Percentiles rank a stretch among this genome's conserved stretches.
Conservation (phyloP, 306 rosid genomes). For the Trichosanthes truncata region DNA sequence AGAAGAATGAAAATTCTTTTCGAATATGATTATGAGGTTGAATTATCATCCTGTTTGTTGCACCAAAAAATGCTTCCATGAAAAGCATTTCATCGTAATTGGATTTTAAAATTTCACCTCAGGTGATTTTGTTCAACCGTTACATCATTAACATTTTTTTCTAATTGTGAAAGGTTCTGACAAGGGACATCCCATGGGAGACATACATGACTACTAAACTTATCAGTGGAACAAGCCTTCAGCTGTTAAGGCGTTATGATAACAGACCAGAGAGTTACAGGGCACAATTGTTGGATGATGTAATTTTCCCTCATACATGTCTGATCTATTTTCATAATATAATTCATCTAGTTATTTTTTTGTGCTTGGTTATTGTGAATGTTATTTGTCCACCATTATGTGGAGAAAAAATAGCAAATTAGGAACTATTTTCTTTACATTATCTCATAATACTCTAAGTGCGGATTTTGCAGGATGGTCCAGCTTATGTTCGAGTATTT, state of each 20-base stretch:
- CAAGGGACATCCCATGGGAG: constrained; percentile 97
- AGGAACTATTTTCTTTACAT: not conserved
- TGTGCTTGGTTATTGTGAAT: not conserved
- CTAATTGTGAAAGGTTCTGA: constrained; percentile 42
- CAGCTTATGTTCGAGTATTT: constrained; percentile 75
- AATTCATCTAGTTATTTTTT: not conserved
- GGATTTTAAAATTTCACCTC: not conserved
- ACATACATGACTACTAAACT: constrained; percentile 92
- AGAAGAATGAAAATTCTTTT: not conserved
- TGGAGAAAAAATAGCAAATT: not conserved
- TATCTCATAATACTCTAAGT: not conserved
- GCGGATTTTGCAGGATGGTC: constrained; percentile 69
- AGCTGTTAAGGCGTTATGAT: constrained; percentile 87
- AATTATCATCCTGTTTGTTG: not conserved
- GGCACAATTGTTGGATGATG: constrained; percentile 88
- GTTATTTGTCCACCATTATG: not conserved
- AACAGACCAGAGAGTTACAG: constrained; percentile 68
- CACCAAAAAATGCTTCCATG: not conserved
- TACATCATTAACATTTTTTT: not conserved
- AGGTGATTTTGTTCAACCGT: not conserved
- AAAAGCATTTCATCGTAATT: not conserved
- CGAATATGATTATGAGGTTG: not conserved
- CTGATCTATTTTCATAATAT: not conserved
- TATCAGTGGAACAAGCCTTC: constrained; percentile 84
- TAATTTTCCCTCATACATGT: constrained; percentile 16